Evolutionary conservation across 352 stramenopile genomes (phyloP).

Genomic region (Globisporangium echinulatum): DNA sequence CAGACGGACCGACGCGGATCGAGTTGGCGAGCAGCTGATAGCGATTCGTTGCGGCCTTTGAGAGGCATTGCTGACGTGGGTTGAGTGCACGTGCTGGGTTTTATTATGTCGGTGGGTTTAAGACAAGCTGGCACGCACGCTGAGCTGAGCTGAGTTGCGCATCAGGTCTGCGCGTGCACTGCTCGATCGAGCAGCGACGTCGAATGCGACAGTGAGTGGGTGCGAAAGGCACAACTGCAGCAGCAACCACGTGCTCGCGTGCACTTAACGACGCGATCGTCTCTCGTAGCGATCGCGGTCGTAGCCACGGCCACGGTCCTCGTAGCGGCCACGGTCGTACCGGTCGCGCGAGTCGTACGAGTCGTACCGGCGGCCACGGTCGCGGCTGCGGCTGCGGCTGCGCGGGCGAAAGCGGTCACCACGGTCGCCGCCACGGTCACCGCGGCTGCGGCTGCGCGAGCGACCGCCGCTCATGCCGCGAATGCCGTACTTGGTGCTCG

Average conservation of each 20-base stretch:
- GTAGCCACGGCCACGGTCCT: conserved; percentile 33
- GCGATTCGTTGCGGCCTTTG: too few relatives aligned
- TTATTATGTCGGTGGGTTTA: conserved; percentile 53
- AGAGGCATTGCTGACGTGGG: neutral
- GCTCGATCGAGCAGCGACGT: neutral
- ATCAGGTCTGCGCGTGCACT: conserved; percentile 1
- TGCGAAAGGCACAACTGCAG: neutral
- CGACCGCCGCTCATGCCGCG: conserved; percentile 12
- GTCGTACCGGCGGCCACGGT: conserved; percentile 37
- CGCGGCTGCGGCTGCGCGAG: conserved; percentile 17
- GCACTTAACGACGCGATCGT: conserved; percentile 27
- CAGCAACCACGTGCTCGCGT: neutral
- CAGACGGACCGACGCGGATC: too few relatives aligned
- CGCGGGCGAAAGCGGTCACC: conserved; percentile 10
- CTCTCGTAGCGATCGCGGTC: conserved; percentile 43
- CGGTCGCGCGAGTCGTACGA: conserved; percentile 26
- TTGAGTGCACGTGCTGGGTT: conserved; percentile 37
- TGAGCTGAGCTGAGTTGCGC: neutral
- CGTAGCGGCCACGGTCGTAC: conserved; percentile 29
- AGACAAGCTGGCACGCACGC: conserved; percentile 36
- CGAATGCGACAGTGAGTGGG: neutral
- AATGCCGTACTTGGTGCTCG: conserved; percentile 66
- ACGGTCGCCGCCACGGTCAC: conserved; percentile 26
- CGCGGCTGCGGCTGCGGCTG: conserved; percentile 37
- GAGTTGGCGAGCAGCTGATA: too few relatives aligned